Evolutionary conservation across 2,329 filamentous ascomycete genomes (phyloP), one percentile per base, ranked within the genome.

Genomic region (Alternaria ventricosa): DNA sequence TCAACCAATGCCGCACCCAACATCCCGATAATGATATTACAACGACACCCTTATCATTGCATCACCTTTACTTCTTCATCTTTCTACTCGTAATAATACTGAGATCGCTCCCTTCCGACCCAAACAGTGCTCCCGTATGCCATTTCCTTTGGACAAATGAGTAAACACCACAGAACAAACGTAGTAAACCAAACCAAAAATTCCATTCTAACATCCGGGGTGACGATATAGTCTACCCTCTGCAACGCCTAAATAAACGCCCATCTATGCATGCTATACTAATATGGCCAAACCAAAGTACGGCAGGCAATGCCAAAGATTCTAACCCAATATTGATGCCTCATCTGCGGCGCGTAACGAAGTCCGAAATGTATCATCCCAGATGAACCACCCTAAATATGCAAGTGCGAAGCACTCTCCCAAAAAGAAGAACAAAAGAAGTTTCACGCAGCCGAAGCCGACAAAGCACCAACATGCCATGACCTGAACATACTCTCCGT

Each of bases 401-500:
- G 18, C 43, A 15, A 7, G 49, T 36, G 18, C 22, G 28, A 1
- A 13, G 30, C 30, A 51, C 9, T 33, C 20, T 33, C 30, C 49
- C 28, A 22, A 36, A 44, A 36, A 53, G 15, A 9, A 36, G 22
- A 10, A 22, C 20, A 23, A 25, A 20, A 53, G 12, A 20, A 53
- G 28, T 7, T 53, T 2, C 36, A 36, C 8, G 13, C n/a, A 25
- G 20, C 49, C 4, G 33, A 36, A 25, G 13, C n/a, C 11, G 30
- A 25, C 20, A 23, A 33, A 45, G 22, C 18, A 44, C n/a, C 41
- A 44, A 5, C 36, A 41, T 70, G 95, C 93, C 82, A 96, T 92
- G 67, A 94, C 94, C 84, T 97, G 92, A 75, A 99, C 96, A 84
- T 96, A 98, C 80, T 98, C 94, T 80, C 96, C 96, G 79, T 97